These are phyloP conservation scores for Tilletia walkeri DNA, from an alignment of 1,284 basidiomycete genomes.

Conservation along the genomic window DNA sequence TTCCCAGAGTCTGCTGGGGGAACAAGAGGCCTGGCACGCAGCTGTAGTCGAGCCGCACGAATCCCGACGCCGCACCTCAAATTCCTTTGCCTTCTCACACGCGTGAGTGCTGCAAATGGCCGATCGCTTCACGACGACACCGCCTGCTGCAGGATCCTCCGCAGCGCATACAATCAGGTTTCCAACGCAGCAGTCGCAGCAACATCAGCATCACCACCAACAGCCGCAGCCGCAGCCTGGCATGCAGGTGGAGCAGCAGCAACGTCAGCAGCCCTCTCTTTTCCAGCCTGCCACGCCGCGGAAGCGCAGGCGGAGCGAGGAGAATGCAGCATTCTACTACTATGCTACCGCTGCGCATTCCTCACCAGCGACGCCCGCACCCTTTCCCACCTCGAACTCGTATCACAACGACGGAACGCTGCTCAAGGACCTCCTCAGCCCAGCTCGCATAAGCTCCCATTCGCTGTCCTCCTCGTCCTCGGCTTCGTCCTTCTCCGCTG, in stretches of 20 bases:
- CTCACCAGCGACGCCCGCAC: background rate
- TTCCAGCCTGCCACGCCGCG: background rate
- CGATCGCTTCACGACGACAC: no score
- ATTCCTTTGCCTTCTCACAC: no score
- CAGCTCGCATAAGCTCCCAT: background rate
- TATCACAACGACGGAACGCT: constrained; percentile 4
- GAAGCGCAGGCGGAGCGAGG: constrained; percentile 1
- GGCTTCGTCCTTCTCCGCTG: background rate
- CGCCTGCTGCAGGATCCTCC: no score
- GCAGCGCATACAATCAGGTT: no score
- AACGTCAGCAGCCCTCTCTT: background rate
- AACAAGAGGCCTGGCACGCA: no score
- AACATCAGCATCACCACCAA: no score
- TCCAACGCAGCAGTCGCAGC: no score
- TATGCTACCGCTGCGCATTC: background rate
- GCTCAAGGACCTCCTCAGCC: background rate
- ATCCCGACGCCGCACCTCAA: no score
- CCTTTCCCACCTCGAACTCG: background rate
- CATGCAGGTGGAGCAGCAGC: background rate
- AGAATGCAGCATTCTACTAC: constrained; percentile 16
- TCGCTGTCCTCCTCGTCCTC: background rate
- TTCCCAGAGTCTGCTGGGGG: no score
- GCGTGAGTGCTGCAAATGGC: no score
- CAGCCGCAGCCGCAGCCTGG: background rate
- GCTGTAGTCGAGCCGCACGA: no score